Conservation (phyloP, 2,329 filamentous ascomycete genomes). For the Dryadomyces quercivorus region DNA sequence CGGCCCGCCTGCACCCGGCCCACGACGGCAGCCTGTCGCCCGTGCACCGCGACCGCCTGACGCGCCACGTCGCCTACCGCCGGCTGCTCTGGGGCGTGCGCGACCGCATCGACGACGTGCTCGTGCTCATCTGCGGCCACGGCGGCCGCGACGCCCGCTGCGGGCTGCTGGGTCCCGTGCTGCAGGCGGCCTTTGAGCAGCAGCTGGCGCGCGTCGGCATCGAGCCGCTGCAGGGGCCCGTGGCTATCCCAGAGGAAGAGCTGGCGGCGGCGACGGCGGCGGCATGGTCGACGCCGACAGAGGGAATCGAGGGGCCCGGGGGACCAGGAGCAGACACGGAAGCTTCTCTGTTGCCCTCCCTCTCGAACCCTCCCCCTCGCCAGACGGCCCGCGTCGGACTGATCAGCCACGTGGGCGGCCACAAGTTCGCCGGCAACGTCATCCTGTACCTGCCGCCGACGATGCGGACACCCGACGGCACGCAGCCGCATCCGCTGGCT, state of each 20-base stretch:
- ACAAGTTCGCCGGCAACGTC: conserved; percentile 78
- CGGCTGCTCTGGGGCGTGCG: conserved; percentile 42
- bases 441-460: conserved; percentile 64
- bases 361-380: background rate
- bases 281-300: background rate
- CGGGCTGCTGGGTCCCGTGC: conserved; percentile 63
- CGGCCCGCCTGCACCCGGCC: conserved; percentile 45
- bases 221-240: conserved; percentile 32
- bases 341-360: background rate
- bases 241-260: conserved; percentile 22
- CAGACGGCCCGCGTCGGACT: conserved; percentile 50
- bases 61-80: conserved; percentile 39
- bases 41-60: conserved; percentile 39
- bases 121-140: conserved; percentile 85
- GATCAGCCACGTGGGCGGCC: conserved; percentile 72
- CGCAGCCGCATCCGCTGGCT: conserved; percentile 43
- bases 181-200: conserved; percentile 57
- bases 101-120: conserved; percentile 46
- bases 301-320: background rate
- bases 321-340: background rate
- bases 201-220: conserved; percentile 40
- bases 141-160: conserved; percentile 71
- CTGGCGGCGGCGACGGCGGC: background rate
- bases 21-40: conserved; percentile 45
- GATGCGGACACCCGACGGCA: conserved; percentile 24